Percentiles rank a stretch among this genome's conserved stretches.
Conservation (phyloP, 805 yeast genomes). For the Grigorovia jiainica region DNA sequence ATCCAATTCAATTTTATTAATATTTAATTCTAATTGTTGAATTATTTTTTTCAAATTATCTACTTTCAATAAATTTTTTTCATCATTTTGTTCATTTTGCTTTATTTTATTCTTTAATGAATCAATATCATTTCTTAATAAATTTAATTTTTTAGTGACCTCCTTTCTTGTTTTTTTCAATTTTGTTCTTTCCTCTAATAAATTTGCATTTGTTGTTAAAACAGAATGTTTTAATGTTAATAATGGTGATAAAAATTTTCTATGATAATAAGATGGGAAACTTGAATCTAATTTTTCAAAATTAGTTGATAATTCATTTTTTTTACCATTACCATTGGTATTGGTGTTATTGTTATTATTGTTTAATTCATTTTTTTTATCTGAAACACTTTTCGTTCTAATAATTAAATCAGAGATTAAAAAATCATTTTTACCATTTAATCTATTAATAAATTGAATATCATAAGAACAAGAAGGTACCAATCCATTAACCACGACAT, state of each 20-base stretch:
- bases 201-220: slow-evolving; percentile 50
- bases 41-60: slow-evolving; percentile 38
- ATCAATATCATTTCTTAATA: slow-evolving; percentile 50
- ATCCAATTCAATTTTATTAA: slow-evolving; percentile 14
- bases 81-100: slow-evolving; percentile 45
- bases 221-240: slow-evolving; percentile 57
- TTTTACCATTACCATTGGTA: background rate
- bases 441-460: slow-evolving; percentile 35
- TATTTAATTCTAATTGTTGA: slow-evolving; percentile 30
- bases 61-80: slow-evolving; percentile 43
- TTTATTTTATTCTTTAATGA: slow-evolving; percentile 37
- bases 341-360: slow-evolving; percentile 1
- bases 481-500: slow-evolving; percentile 53
- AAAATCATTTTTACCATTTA: slow-evolving; percentile 27
- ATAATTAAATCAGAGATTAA: slow-evolving; percentile 33
- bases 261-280: slow-evolving; percentile 28
- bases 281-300: slow-evolving; percentile 24
- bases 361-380: slow-evolving; percentile 5
- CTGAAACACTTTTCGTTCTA: slow-evolving; percentile 24
- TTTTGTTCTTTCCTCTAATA: slow-evolving; percentile 47
- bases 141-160: slow-evolving; percentile 41
- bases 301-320: slow-evolving; percentile 2
- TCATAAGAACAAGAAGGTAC: slow-evolving; percentile 59
- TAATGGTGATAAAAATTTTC: slow-evolving; percentile 45
- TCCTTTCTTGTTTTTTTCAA: slow-evolving; percentile 51